Percentiles rank a stretch among this genome's conserved stretches.
Evolutionary conservation across 129 eudicot genomes (phyloP).

Genomic region (carrot (Daucus carota)): DNA sequence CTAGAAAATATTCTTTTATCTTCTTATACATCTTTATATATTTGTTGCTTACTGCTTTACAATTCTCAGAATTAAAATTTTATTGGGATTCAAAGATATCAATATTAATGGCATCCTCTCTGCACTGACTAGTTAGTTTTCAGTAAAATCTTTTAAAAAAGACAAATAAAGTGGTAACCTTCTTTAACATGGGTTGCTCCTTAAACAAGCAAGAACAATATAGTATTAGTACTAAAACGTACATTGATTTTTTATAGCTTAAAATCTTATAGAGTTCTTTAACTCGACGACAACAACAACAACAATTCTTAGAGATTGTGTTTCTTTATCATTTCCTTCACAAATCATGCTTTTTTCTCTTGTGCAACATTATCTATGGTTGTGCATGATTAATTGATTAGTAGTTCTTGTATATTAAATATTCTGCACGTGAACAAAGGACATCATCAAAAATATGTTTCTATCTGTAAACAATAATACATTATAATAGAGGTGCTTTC

Average conservation of each 20-base stretch:
- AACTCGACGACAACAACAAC: background rate
- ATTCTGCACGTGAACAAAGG: background rate
- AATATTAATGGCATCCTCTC: background rate
- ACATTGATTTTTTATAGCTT: no score
- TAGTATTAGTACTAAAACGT: background rate
- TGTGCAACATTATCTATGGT: background rate
- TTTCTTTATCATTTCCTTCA: background rate
- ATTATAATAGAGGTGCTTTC: background rate
- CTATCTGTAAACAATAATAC: background rate
- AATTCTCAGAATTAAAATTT: background rate
- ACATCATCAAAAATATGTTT: background rate
- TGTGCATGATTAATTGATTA: background rate
- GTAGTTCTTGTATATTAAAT: background rate
- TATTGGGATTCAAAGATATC: background rate
- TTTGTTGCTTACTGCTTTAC: slow-evolving; percentile 1
- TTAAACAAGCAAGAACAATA: background rate
- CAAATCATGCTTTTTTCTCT: background rate
- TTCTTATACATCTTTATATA: background rate
- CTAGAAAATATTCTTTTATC: background rate
- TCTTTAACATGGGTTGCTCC: background rate
- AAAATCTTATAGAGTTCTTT: background rate
- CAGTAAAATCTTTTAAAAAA: background rate
- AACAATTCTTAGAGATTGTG: background rate
- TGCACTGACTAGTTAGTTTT: background rate
- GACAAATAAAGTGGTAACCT: background rate